Base-by-base conservation (phyloP, 176 grass and related monocot species). In the Carex pumila region DNA sequence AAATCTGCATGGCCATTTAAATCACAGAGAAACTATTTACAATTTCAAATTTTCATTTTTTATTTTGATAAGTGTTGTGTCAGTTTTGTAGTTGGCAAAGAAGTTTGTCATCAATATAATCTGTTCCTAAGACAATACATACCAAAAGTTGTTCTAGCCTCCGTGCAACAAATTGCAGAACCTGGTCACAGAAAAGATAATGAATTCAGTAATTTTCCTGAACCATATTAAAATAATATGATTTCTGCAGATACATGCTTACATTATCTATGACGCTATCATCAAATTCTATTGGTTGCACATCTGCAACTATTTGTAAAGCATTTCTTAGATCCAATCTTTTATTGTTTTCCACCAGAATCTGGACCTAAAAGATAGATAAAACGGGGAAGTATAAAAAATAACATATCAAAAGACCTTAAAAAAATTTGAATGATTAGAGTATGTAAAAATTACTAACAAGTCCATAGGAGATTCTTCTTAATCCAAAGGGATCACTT, bases 91-190 rank as follows among this genome's bases (percentile, higher is more conserved):
- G 49, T 31, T 22, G 67, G 19, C 17, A 56, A 77, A 50, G 7
- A 29, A 34, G 32, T 56, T 77, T 56, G 22, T 77, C 5, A 32
- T 56, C 49, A 77, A 77, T 25, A 52, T 49, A 73, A 50, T 12
- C 3, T 12, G 47, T 21, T 22, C 25, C 50, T 71, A 73, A 52
- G 12, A 62, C 52, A 55, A 69, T 86, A 86, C 84, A 6, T 98
- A 98, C 95, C 91, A 98, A 87, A 90, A 98, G 87, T 85, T 98
- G 95, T 75, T 98, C 95, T 74, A 94, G 84, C 89, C 95, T 94
- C 50, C 95, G 81, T 69, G 89, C 85, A 78, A 94, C 89, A 87
- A 98, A 98, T 89, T 98, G 89, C 67, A 90, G 72, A 54, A 82
- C 95, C 95, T 98, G 81, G 82, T 69, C 79, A 32, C 13, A 79